Percentiles rank a stretch among this genome's conserved stretches.
These are phyloP conservation scores for Lyophyllum shimeji DNA, from an alignment of 768 basidiomycete genomes.

Conservation along the genomic window DNA sequence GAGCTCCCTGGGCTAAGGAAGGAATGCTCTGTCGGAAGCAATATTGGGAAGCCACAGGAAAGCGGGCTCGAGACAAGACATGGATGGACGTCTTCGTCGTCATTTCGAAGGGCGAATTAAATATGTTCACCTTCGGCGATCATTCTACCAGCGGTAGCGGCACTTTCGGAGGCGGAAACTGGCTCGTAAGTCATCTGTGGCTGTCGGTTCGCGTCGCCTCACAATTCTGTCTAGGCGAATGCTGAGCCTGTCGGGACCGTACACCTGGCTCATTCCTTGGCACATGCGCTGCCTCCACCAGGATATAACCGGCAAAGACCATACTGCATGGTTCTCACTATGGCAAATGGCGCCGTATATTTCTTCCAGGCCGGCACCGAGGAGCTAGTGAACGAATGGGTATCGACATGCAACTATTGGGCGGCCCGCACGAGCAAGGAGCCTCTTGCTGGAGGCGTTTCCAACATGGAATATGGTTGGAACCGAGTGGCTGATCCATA, in stretches of 20 bases:
- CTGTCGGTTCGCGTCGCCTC: neutral
- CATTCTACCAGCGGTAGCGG: conserved; percentile 57
- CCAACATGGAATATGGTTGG: conserved; percentile 99
- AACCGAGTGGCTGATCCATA: conserved; percentile 65
- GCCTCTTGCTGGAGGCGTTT: conserved; percentile 92
- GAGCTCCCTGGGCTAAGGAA: conserved; percentile 99
- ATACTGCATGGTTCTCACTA: conserved; percentile 91
- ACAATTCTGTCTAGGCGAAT: conserved; percentile 59
- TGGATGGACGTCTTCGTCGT: conserved; percentile 98
- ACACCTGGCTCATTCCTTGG: conserved; percentile 82
- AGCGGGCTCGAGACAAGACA: conserved; percentile 81
- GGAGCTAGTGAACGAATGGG: conserved; percentile 99
- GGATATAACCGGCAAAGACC: conserved; percentile 91
- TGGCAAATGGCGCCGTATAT: conserved; percentile 87
- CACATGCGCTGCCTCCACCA: conserved; percentile 85
- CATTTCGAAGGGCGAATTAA: conserved; percentile 90
- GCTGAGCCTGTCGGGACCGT: conserved; percentile 84
- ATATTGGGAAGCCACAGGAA: conserved; percentile 86
- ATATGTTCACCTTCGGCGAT: conserved; percentile 94
- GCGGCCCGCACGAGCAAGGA: conserved; percentile 94
- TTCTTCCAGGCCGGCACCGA: conserved; percentile 99
- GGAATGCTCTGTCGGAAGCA: conserved; percentile 94
- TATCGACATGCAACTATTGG: conserved; percentile 99
- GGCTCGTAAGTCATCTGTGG: conserved; percentile 71
- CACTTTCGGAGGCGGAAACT: conserved; percentile 93